phyloP scores from a whole-genome alignment of 2,329 filamentous ascomycete species.

The Ceratocystis papillata region DNA sequence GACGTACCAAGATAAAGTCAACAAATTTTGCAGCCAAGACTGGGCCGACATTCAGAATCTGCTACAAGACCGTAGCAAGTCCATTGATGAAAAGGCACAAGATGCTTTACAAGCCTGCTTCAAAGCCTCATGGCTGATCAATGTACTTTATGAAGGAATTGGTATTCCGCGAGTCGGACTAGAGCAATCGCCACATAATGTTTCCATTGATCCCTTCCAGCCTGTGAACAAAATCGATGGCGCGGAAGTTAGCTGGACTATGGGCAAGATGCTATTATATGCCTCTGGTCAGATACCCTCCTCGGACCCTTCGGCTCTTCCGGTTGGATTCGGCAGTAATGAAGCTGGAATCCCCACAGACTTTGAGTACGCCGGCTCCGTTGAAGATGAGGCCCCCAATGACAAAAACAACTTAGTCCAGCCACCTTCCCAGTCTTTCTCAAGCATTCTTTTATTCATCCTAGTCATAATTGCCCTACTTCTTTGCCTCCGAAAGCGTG shows the following conservation, averaged over 20 bases:
- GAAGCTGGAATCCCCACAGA: conserved; percentile 54
- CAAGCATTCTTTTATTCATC: conserved; percentile 67
- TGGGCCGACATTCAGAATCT: conserved; percentile 67
- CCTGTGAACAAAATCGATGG: conserved; percentile 86
- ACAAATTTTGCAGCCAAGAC: conserved; percentile 71
- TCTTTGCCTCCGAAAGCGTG: conserved; percentile 69
- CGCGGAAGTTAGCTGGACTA: conserved; percentile 90
- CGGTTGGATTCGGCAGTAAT: conserved; percentile 91
- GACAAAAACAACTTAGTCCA: conserved; percentile 56
- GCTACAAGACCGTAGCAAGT: conserved; percentile 56
- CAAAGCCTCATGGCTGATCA: conserved; percentile 97
- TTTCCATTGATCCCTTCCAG: conserved; percentile 70
- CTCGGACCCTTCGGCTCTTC: conserved; percentile 41
- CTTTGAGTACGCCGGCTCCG: conserved; percentile 66
- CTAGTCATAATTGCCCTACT: conserved; percentile 57
- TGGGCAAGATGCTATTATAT: conserved; percentile 93
- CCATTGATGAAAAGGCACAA: conserved; percentile 64
- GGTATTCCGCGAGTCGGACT: conserved; percentile 78
- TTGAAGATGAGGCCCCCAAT: conserved; percentile 27
- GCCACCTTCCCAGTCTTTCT: conserved; percentile 57
- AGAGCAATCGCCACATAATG: conserved; percentile 54
- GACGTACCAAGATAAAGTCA: conserved; percentile 76
- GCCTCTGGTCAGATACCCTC: conserved; percentile 78
- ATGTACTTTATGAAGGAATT: conserved; percentile 89
- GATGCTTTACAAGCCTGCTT: conserved; percentile 85